Evolutionary conservation across 768 basidiomycete genomes (phyloP).

Genomic region (Phylloporus scabripes): DNA sequence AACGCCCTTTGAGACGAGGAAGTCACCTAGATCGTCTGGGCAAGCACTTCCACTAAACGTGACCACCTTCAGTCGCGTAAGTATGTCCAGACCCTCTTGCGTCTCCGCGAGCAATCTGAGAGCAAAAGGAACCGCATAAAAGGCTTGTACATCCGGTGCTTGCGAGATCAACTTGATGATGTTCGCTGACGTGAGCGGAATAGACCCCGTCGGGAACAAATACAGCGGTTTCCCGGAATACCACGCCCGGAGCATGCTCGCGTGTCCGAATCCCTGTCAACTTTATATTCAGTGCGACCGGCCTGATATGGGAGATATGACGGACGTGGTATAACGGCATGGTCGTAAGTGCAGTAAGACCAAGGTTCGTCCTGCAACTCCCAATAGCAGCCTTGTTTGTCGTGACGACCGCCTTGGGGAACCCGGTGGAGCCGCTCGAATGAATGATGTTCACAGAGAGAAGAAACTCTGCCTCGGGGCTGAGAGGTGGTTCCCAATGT

Average conservation of each 20-base stretch:
- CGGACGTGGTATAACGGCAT: slow-evolving; percentile 32
- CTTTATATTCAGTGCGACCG: neutral
- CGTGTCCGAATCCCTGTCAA: slow-evolving; percentile 21
- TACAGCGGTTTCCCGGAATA: slow-evolving; percentile 39
- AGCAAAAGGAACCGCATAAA: slow-evolving; percentile 36
- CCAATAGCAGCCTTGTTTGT: slow-evolving; percentile 34
- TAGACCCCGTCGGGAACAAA: slow-evolving; percentile 36
- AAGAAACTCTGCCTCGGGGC: slow-evolving; percentile 18
- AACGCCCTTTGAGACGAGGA: slow-evolving; percentile 43
- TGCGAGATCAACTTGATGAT: slow-evolving; percentile 36
- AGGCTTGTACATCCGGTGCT: slow-evolving; percentile 28
- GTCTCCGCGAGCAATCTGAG: slow-evolving; percentile 46
- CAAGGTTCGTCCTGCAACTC: slow-evolving; percentile 32
- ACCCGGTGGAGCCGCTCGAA: slow-evolving; percentile 39
- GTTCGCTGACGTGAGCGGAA: slow-evolving; percentile 43
- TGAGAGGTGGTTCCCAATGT: slow-evolving; percentile 19
- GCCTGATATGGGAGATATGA: neutral
- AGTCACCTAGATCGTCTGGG: slow-evolving; percentile 50
- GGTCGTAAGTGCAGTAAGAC: slow-evolving; percentile 18
- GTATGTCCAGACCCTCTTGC: slow-evolving; percentile 37
- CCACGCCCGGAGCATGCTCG: slow-evolving; percentile 37
- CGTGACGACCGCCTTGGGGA: slow-evolving; percentile 39
- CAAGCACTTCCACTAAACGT: slow-evolving; percentile 49
- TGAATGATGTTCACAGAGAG: slow-evolving; percentile 21
- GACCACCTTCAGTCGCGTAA: slow-evolving; percentile 43